Percentiles rank a stretch among this genome's conserved stretches.
Evolutionary conservation across 306 rosid species (phyloP).

Genomic region (Castanea mollissima): DNA sequence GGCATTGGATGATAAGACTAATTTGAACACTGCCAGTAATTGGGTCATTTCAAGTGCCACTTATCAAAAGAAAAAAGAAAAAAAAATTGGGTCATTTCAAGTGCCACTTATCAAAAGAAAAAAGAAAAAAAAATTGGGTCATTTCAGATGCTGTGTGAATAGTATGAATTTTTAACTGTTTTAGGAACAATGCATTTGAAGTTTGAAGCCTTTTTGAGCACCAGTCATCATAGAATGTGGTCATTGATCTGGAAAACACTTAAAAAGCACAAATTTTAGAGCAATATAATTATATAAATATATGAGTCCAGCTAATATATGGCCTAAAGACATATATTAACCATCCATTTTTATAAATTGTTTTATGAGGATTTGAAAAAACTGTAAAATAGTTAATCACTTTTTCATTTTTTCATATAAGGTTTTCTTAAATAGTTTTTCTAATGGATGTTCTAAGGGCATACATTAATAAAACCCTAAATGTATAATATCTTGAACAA

Average conservation of each 20-base stretch:
- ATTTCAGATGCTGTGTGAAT: neutral
- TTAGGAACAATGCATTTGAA: neutral
- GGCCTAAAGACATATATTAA: too few species aligned
- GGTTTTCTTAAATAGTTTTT: too few species aligned
- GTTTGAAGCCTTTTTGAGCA: neutral
- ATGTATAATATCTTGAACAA: neutral
- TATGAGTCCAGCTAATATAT: too few species aligned
- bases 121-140: too few species aligned
- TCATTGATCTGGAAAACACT: slow-evolving; percentile 13
- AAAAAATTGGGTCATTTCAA: too few species aligned
- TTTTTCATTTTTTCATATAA: too few species aligned
- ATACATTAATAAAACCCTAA: too few species aligned
- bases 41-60: neutral
- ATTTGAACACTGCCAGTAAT: neutral
- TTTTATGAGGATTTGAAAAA: too few species aligned
- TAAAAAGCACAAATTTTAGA: neutral
- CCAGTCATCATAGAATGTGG: neutral
- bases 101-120: neutral
- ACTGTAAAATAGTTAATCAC: too few species aligned
- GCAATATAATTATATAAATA: neutral
- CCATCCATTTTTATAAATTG: too few species aligned
- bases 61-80: too few species aligned
- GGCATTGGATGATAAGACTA: neutral
- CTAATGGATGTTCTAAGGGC: too few species aligned
- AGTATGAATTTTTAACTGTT: neutral